phyloP scores from a whole-genome alignment of 2,329 filamentous ascomycete genomes.

The Aureobasidium leucospermi region DNA sequence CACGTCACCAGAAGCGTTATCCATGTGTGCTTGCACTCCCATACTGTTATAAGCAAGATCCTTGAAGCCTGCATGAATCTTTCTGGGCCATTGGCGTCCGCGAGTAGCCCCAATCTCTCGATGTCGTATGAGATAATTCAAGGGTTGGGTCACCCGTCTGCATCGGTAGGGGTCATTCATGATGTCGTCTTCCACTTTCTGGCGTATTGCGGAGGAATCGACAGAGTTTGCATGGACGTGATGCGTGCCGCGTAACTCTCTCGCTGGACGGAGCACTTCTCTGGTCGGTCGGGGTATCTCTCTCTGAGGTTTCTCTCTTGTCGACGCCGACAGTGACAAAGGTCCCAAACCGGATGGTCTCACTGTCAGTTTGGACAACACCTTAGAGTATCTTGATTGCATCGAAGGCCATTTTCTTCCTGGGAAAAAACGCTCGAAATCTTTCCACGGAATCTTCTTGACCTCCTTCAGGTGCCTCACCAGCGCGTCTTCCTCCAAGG shows the following conservation, averaged over 20 bases:
- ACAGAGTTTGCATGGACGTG: not conserved
- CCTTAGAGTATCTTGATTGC: conserved; percentile 1
- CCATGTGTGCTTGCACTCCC: conserved; percentile 42
- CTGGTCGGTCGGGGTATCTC: not conserved
- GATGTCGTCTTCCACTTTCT: not conserved
- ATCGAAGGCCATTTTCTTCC: not conserved
- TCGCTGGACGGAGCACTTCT: not conserved
- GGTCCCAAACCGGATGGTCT: too few species aligned
- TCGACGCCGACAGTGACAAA: not conserved
- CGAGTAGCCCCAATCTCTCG: not conserved
- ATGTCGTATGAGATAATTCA: not conserved
- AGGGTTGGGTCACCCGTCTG: not conserved
- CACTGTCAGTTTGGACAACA: not conserved
- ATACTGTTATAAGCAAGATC: conserved; percentile 29
- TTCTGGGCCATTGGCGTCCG: conserved; percentile 1
- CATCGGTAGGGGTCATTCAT: not conserved
- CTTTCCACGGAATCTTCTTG: not conserved
- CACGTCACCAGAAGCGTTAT: conserved; percentile 53
- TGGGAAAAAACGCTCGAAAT: not conserved
- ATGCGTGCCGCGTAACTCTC: not conserved
- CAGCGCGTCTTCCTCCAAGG: not conserved
- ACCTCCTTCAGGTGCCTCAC: not conserved
- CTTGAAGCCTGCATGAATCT: not conserved
- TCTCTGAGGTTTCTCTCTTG: too few species aligned
- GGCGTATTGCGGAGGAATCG: not conserved